Percentiles rank a stretch among this genome's conserved stretches.
phyloP scores from a whole-genome alignment of 176 grass and related monocot genomes.

The Phragmites australis region DNA sequence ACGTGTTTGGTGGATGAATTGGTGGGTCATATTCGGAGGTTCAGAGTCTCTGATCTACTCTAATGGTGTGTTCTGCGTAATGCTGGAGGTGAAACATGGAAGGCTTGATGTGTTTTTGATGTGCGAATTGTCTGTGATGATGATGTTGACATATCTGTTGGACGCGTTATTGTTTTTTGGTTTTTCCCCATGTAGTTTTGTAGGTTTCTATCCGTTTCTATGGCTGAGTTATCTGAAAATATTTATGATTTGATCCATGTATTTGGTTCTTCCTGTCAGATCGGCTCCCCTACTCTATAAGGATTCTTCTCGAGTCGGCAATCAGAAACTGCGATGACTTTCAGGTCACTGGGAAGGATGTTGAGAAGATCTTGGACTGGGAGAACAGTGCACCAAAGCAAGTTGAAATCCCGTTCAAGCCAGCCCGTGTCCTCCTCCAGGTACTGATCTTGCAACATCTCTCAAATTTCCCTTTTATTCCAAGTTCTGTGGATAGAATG shows the following conservation, averaged over 20 bases:
- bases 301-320: slow-evolving; percentile 92
- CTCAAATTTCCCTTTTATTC: slow-evolving; percentile 17
- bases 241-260: not conserved
- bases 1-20: not conserved
- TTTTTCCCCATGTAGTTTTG: not conserved
- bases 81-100: not conserved
- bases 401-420: slow-evolving; percentile 96
- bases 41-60: slow-evolving; percentile 7
- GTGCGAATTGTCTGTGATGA: not conserved
- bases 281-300: slow-evolving; percentile 87
- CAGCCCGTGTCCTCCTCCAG: slow-evolving; percentile 95
- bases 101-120: not conserved
- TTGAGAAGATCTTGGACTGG: slow-evolving; percentile 96
- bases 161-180: not conserved
- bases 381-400: slow-evolving; percentile 83
- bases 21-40: not conserved
- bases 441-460: slow-evolving; percentile 27
- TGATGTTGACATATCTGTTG: not conserved
- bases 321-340: slow-evolving; percentile 97
- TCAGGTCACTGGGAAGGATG: slow-evolving; percentile 88
- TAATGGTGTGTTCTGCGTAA: not conserved
- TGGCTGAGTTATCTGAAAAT: not conserved
- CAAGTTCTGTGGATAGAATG: slow-evolving; percentile 35
- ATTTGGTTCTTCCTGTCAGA: slow-evolving; percentile 45
- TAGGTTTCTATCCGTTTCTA: not conserved